phyloP scores from a whole-genome alignment of 345 rosid genomes.

The Sisymbrium irio region DNA sequence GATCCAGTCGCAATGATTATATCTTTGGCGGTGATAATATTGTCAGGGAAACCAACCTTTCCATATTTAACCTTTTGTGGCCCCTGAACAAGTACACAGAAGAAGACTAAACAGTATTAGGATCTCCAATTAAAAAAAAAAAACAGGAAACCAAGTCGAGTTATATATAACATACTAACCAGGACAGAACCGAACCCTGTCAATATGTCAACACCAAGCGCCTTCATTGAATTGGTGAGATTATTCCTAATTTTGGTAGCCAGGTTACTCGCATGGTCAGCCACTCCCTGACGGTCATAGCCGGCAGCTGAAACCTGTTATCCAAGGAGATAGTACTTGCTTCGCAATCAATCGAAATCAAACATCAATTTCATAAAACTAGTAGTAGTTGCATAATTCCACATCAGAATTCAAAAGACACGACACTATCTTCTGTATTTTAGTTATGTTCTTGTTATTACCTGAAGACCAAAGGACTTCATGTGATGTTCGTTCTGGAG shows the following conservation, averaged over 20 bases:
- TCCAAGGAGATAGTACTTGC: not conserved
- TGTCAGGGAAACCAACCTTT: constrained; percentile 55
- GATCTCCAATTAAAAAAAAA: not conserved
- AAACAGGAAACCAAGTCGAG: not conserved
- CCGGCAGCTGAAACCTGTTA: constrained; percentile 85
- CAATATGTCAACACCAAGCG: constrained; percentile 90
- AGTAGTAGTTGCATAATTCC: not conserved
- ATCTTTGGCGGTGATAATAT: constrained; percentile 66
- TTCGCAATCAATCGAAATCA: not conserved
- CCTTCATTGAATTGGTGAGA: constrained; percentile 91
- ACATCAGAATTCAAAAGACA: not conserved
- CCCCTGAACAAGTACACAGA: constrained; percentile 49
- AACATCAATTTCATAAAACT: too few relatives aligned
- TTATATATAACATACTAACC: constrained; percentile 51
- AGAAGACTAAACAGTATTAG: not conserved
- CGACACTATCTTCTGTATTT: not conserved
- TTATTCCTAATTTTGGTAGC: constrained; percentile 86
- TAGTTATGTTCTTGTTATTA: too few relatives aligned
- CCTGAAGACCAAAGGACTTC: constrained; percentile 97
- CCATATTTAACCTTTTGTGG: constrained; percentile 93
- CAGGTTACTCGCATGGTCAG: constrained; percentile 90
- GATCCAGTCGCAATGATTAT: constrained; percentile 97
- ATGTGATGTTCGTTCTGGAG: constrained; percentile 93
- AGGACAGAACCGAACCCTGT: constrained; percentile 77
- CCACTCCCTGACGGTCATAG: constrained; percentile 91